Evolutionary conservation across 305 asterid genomes (phyloP).

Genomic region (Fraxinus ornus): DNA sequence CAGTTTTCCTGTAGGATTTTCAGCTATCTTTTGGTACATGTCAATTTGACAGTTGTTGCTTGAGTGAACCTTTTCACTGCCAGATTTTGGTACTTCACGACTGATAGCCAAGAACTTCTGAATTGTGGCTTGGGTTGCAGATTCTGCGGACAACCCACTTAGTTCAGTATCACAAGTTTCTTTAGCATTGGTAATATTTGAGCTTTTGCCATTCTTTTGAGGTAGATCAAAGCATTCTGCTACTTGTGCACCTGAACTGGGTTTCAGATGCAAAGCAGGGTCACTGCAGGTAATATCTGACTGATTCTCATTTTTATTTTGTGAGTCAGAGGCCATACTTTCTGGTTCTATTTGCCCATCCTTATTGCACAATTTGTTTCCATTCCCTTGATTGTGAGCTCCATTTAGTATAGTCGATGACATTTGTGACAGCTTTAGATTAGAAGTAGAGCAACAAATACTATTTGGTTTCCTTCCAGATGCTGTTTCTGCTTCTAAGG

Average conservation of each 20-base stretch:
- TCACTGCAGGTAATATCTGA: not conserved
- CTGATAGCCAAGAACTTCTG: slow-evolving; percentile 31
- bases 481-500: slow-evolving; percentile 48
- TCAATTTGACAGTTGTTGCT: slow-evolving; percentile 38
- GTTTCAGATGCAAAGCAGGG: not conserved
- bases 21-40: slow-evolving; percentile 24
- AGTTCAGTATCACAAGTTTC: slow-evolving; percentile 45
- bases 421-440: not conserved
- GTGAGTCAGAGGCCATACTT: not conserved
- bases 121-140: slow-evolving; percentile 48
- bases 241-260: not conserved
- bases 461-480: not conserved
- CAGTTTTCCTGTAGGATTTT: slow-evolving; percentile 31
- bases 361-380: not conserved
- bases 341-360: not conserved
- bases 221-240: slow-evolving; percentile 27
- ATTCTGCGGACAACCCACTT: slow-evolving; percentile 68
- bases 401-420: slow-evolving; percentile 6
- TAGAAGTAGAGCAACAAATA: not conserved
- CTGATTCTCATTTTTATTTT: not conserved
- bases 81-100: slow-evolving; percentile 30
- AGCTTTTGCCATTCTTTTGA: slow-evolving; percentile 31
- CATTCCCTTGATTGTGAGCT: not conserved
- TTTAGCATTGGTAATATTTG: slow-evolving; percentile 28
- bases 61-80: slow-evolving; percentile 39